Conservation (phyloP, 2,329 filamentous ascomycete genomes). For the Parascedosporium putredinis region DNA sequence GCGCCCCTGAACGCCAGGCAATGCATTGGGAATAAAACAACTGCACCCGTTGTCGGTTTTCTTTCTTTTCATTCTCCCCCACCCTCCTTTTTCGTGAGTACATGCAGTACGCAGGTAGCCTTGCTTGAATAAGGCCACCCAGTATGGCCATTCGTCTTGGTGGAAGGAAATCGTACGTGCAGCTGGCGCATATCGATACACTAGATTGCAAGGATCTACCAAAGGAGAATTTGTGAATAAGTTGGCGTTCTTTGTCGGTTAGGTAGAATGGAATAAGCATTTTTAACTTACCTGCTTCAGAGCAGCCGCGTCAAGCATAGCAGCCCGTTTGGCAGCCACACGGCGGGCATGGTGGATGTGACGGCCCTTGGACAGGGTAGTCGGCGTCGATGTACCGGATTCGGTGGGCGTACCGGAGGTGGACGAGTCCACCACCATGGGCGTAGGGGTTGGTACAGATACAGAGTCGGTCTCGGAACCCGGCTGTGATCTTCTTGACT, state of each 20-base stretch:
- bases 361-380: background rate
- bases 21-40: background rate
- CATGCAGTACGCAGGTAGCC: too few relatives aligned
- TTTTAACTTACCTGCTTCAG: conserved; percentile 4
- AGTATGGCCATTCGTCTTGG: background rate
- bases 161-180: background rate
- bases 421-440: background rate
- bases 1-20: background rate
- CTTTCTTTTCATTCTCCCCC: too few relatives aligned
- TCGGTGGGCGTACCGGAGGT: background rate
- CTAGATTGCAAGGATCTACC: conserved; percentile 5
- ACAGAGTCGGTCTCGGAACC: background rate
- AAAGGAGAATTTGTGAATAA: background rate
- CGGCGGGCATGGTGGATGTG: conserved; percentile 4
- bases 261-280: background rate
- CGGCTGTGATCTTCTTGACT: conserved; percentile 5
- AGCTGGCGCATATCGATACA: too few relatives aligned
- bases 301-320: conserved; percentile 4
- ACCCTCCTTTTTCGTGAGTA: too few relatives aligned
- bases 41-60: too few relatives aligned
- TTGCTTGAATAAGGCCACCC: background rate
- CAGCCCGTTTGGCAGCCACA: conserved; percentile 4
- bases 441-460: background rate
- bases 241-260: background rate
- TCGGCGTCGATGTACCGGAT: conserved; percentile 1